Conservation (phyloP, 1,139 yeast genomes). For the Yamadazyma diospyri region DNA sequence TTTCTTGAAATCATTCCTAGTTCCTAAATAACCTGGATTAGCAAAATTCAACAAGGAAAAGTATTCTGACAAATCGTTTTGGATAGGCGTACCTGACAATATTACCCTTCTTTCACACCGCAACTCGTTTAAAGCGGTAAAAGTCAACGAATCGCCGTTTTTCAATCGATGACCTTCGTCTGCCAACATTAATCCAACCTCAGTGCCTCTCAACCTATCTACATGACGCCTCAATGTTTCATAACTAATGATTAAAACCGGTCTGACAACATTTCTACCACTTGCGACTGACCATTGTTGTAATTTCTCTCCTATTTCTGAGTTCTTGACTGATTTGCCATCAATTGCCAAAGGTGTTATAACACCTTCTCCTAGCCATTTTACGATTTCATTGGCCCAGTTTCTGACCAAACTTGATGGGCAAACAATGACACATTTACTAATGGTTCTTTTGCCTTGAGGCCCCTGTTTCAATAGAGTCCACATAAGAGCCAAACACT, state of each 20-base stretch:
- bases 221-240: conserved; percentile 90
- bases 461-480: conserved; percentile 89
- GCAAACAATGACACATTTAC: conserved; percentile 89
- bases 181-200: conserved; percentile 84
- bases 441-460: conserved; percentile 78
- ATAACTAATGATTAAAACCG: conserved; percentile 91
- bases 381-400: conserved; percentile 96
- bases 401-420: conserved; percentile 92
- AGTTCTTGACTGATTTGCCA: conserved; percentile 71
- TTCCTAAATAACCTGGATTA: conserved; percentile 89
- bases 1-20: conserved; percentile 78
- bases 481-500: conserved; percentile 93
- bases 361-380: conserved; percentile 94
- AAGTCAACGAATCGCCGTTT: conserved; percentile 91
- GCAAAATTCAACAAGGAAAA: conserved; percentile 89
- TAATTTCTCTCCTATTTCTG: conserved; percentile 67
- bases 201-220: conserved; percentile 69
- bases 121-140: conserved; percentile 79
- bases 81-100: conserved; percentile 95
- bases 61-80: conserved; percentile 92
- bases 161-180: conserved; percentile 97
- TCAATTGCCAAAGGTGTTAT: conserved; percentile 88
- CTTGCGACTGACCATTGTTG: conserved; percentile 85
- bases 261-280: conserved; percentile 88
- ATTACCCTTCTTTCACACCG: conserved; percentile 87